Evolutionary conservation across 73 alveolate species (phyloP), one percentile per base, ranked within the genome.

Genomic region (Strombidium stylifer): DNA sequence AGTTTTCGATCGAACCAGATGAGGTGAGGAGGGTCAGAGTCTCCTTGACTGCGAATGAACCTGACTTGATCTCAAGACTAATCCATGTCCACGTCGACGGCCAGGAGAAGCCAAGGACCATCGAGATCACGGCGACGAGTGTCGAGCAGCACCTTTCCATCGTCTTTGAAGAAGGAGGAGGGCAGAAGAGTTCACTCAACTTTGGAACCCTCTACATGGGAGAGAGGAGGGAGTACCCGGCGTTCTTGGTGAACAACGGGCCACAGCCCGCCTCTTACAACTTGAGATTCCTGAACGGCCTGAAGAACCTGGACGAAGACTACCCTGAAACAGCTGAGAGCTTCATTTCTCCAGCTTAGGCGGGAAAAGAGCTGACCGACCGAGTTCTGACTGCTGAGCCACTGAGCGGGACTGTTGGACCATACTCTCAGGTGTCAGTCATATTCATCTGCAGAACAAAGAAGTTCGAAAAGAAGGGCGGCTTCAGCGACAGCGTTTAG

Each of bases 151-250:
- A 81, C 64, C 81, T 83, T 64, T 68, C 93, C 0, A 83, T 86
- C 0, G 94, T 75, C 5, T 73, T 83, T 37, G 98, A 90, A 65
- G 93, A 89, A 47, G 95, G 93, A n/a, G 97, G 97, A 14, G 96
- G 95, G 7, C 85, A 92, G 48, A 92, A 82, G 53, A 87, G 91
- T 27, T 87, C 88, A 36, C 81, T 95, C n/a, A 95, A 93, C 81
- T 95, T 95, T 67, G 99, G 99, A 0, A 70, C 93, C 26, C 83
- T 95, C 46, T 95, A 95, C 71, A 92, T 89, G 89, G 99, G 99
- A 12, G 94, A 95, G 74, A 73, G 68, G 51, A 86, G 93, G 78
- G 91, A 91, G 51, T 81, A 93, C 59, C 90, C 85, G 18, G 97
- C 97, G 3, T 95, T 86, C 73, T 62, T 95, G 48, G 99, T 95